Evolutionary conservation across 345 rosid genomes (phyloP).

Genomic region (Eucalyptus pumila): DNA sequence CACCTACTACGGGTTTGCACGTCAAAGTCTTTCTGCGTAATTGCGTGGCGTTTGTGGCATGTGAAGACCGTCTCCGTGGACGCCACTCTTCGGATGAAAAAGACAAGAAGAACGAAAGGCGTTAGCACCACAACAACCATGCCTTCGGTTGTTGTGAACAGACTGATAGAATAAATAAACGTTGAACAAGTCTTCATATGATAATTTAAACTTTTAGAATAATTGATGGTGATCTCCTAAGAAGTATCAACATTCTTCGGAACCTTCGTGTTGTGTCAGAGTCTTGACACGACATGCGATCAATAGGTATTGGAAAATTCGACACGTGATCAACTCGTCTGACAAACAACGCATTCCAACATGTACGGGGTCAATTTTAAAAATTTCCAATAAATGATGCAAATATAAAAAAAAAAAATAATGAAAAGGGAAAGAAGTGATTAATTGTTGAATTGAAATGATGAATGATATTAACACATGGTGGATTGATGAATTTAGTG

Average conservation of each 20-base stretch:
- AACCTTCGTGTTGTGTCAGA: rapidly evolving
- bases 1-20: neutral
- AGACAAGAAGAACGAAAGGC: neutral
- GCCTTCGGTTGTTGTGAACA: neutral
- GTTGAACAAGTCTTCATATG: neutral
- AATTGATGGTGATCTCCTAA: too few species aligned
- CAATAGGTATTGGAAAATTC: too few species aligned
- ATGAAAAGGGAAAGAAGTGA: too few species aligned
- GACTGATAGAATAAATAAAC: neutral
- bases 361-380: rapidly evolving
- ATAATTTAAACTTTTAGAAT: too few species aligned
- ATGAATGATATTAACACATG: too few species aligned
- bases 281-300: too few species aligned
- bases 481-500: too few species aligned
- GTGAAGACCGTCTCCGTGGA: neutral
- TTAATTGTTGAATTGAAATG: too few species aligned
- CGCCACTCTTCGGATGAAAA: neutral
- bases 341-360: rapidly evolving
- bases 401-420: too few species aligned
- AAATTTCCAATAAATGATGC: too few species aligned
- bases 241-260: too few species aligned
- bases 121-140: neutral
- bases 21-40: neutral
- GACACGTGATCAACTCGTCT: rapidly evolving
- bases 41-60: neutral